Conservation (phyloP, 148 eudicot genomes). For the Dysphania ambrosioides region DNA sequence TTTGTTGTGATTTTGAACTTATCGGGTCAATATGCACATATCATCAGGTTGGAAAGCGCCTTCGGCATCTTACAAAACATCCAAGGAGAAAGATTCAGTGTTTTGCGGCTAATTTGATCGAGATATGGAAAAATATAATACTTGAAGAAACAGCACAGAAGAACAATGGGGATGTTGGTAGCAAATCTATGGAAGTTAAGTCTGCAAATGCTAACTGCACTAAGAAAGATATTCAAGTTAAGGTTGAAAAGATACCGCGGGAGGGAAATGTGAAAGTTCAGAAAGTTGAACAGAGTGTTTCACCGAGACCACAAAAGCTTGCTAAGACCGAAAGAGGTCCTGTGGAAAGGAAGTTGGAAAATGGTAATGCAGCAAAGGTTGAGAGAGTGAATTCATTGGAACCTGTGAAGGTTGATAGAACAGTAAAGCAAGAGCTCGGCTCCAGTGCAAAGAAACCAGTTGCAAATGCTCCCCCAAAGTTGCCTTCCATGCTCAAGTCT, state of each 20-base stretch:
- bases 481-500: constrained; percentile 51
- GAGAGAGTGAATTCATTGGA: constrained; percentile 22
- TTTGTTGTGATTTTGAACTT: constrained; percentile 9
- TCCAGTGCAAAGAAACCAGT: constrained; percentile 28
- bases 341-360: constrained; percentile 20
- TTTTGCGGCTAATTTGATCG: constrained; percentile 50
- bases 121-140: constrained; percentile 61
- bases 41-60: constrained; percentile 64
- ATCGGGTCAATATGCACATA: constrained; percentile 1
- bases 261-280: constrained; percentile 28
- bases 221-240: constrained; percentile 32
- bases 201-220: constrained; percentile 21
- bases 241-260: constrained; percentile 28
- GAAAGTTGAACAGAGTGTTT: constrained; percentile 13
- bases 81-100: constrained; percentile 54
- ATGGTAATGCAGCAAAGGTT: constrained; percentile 23
- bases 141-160: constrained; percentile 46
- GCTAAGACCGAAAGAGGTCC: constrained; percentile 33
- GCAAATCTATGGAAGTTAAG: constrained; percentile 32
- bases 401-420: constrained; percentile 35
- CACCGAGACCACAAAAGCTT: constrained; percentile 36
- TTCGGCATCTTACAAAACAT: constrained; percentile 65
- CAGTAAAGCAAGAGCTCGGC: constrained; percentile 31
- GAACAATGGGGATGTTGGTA: constrained; percentile 40
- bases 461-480: constrained; percentile 45